Conservation (phyloP, 1,139 yeast genomes). For the Geotrichum candidum region DNA sequence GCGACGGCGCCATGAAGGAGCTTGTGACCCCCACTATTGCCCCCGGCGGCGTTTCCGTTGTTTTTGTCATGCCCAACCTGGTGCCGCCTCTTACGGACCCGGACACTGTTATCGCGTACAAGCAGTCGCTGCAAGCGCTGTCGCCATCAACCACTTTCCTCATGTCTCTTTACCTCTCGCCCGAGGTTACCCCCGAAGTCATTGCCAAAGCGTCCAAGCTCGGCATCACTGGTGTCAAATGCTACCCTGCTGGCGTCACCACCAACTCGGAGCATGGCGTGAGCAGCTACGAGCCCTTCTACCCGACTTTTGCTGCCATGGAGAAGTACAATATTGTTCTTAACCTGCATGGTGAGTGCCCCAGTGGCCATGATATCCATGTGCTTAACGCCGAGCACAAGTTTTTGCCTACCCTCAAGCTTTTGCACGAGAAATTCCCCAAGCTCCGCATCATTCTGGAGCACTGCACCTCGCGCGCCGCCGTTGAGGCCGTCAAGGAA, state of each 20-base stretch:
- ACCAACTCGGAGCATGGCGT: constrained; percentile 93
- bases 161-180: constrained; percentile 81
- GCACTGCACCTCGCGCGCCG: constrained; percentile 90
- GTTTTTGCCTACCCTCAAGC: constrained; percentile 83
- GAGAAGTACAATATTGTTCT: constrained; percentile 68
- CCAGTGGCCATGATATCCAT: constrained; percentile 57
- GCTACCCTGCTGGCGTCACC: constrained; percentile 98
- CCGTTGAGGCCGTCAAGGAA: constrained; percentile 66
- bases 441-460: constrained; percentile 80
- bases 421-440: constrained; percentile 79
- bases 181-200: constrained; percentile 76
- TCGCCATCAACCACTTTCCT: constrained; percentile 82
- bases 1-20: constrained; percentile 91
- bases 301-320: constrained; percentile 85
- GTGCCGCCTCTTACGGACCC: constrained; percentile 89
- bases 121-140: constrained; percentile 52
- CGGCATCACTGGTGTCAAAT: constrained; percentile 73
- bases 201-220: constrained; percentile 70
- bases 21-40: constrained; percentile 84
- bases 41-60: constrained; percentile 85
- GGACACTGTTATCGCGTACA: constrained; percentile 65
- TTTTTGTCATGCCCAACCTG: constrained; percentile 93
- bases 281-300: constrained; percentile 79
- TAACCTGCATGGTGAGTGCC: constrained; percentile 91
- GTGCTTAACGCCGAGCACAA: constrained; percentile 90